Evolutionary conservation across 2,329 filamentous ascomycete species (phyloP).

Genomic region (Decorospora gaudefroyi): DNA sequence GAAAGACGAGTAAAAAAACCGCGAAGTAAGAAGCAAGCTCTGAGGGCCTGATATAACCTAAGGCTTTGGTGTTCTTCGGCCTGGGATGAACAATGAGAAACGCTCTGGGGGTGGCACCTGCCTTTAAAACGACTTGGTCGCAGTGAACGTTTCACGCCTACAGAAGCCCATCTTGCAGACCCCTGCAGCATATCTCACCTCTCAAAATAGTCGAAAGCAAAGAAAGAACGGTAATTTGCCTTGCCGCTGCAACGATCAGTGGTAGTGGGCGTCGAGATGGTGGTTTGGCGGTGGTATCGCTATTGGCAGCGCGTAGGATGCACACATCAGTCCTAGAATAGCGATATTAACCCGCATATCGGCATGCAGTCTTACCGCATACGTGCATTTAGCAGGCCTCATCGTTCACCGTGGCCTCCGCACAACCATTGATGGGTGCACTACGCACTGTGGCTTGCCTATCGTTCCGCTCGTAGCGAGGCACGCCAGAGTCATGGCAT

Average conservation of each 20-base stretch:
- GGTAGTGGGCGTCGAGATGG: slow-evolving; percentile 10
- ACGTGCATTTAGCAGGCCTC: slow-evolving; percentile 17
- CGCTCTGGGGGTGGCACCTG: slow-evolving; percentile 27
- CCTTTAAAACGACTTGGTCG: slow-evolving; percentile 45
- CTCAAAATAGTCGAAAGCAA: slow-evolving; percentile 15
- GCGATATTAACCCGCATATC: slow-evolving; percentile 20
- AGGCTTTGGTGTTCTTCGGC: slow-evolving; percentile 15
- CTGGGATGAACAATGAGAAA: slow-evolving; percentile 25
- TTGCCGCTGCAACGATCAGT: slow-evolving; percentile 26
- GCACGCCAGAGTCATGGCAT: slow-evolving; percentile 7
- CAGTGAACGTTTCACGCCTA: slow-evolving; percentile 38
- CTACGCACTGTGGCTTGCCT: slow-evolving; percentile 16
- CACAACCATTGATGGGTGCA: slow-evolving; percentile 6
- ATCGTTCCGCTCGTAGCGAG: slow-evolving; percentile 5
- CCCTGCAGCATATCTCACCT: slow-evolving; percentile 7
- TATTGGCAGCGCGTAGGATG: slow-evolving; percentile 39
- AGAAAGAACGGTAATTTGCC: slow-evolving; percentile 24
- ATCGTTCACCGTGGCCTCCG: slow-evolving; percentile 10
- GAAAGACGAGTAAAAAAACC: slow-evolving; percentile 30
- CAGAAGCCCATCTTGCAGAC: slow-evolving; percentile 15
- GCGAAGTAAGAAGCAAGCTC: slow-evolving; percentile 13
- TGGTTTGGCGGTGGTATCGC: slow-evolving; percentile 12
- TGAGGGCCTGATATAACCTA: slow-evolving; percentile 20
- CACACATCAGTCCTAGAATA: slow-evolving; percentile 21
- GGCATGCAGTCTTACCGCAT: slow-evolving; percentile 15